A percentile compares a stretch with the other conserved stretches of the same genome.
phyloP scores from a whole-genome alignment of 257 asterid species.

The Verbascum thapsus region DNA sequence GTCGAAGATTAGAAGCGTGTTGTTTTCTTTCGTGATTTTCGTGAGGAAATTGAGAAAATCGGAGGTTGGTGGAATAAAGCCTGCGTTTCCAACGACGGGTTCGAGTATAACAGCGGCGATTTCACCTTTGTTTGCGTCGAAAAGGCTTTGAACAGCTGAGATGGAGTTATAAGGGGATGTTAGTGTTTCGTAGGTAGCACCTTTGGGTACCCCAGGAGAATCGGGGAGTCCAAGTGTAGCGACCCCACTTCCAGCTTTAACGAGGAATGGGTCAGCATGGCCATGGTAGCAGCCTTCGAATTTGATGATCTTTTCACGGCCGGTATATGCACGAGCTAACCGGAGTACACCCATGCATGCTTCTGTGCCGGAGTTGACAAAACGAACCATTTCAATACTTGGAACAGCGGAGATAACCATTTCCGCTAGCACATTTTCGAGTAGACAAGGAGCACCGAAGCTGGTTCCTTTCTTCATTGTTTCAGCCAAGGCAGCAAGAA shows the following conservation, averaged over 20 bases:
- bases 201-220: constrained; percentile 96
- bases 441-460: constrained; percentile 98
- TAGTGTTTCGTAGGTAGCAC: constrained; percentile 70
- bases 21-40: constrained; percentile 62
- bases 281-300: constrained; percentile 99
- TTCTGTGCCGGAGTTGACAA: constrained; percentile 98
- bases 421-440: constrained; percentile 86
- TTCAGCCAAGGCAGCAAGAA: constrained; percentile 85
- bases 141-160: constrained; percentile 60
- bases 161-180: constrained; percentile 86
- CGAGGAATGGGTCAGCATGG: constrained; percentile 97
- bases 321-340: constrained; percentile 93
- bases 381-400: constrained; percentile 95
- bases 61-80: constrained; percentile 78
- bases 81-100: constrained; percentile 95
- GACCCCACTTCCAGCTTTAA: constrained; percentile 98
- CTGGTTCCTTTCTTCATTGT: constrained; percentile 99
- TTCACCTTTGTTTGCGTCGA: constrained; percentile 76
- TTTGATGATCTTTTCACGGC: constrained; percentile 77
- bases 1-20: constrained; percentile 75
- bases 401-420: constrained; percentile 98
- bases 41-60: constrained; percentile 69
- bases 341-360: constrained; percentile 98
- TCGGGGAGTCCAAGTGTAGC: constrained; percentile 98
- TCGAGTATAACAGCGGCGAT: constrained; percentile 82